Conservation (phyloP, 2,329 filamentous ascomycete genomes). For the Trichoderma cornu-damae region DNA sequence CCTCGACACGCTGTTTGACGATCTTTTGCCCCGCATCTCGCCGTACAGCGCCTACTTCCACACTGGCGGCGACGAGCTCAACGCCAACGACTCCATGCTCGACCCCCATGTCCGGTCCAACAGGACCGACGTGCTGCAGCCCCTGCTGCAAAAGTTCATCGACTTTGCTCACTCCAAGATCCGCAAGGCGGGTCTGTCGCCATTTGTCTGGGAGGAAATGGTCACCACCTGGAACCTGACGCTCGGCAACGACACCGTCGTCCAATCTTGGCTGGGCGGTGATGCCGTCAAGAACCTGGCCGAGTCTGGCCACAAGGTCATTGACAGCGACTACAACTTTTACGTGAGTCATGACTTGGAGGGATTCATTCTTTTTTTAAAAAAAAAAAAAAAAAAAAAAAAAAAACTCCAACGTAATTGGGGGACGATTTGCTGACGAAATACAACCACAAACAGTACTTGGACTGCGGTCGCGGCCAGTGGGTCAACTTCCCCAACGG, state of each 20-base stretch:
- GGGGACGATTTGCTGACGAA: not conserved
- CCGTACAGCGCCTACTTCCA: slow-evolving; percentile 75
- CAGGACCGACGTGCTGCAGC: slow-evolving; percentile 58
- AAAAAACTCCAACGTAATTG: not conserved
- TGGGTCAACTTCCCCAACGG: slow-evolving; percentile 69
- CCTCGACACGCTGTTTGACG: slow-evolving; percentile 64
- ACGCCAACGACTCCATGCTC: slow-evolving; percentile 58
- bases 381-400: too few relatives aligned
- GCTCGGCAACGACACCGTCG: slow-evolving; percentile 63
- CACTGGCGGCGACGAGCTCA: slow-evolving; percentile 83
- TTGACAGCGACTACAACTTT: slow-evolving; percentile 71
- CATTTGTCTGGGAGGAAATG: slow-evolving; percentile 88
- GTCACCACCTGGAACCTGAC: slow-evolving; percentile 71
- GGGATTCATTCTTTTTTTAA: too few relatives aligned
- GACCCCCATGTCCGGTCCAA: slow-evolving; percentile 69
- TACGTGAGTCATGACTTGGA: slow-evolving; percentile 52
- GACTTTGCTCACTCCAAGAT: slow-evolving; percentile 64
- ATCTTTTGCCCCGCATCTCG: slow-evolving; percentile 67
- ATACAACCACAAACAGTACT: slow-evolving; percentile 50
- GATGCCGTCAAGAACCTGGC: slow-evolving; percentile 57
- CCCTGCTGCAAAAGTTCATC: slow-evolving; percentile 75
- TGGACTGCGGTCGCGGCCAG: slow-evolving; percentile 75
- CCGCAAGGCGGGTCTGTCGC: slow-evolving; percentile 57
- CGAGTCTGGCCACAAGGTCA: slow-evolving; percentile 62
- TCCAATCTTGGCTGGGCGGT: slow-evolving; percentile 73